Evolutionary conservation across 73 alveolate genomes (phyloP).

Genomic region (Paramecium caudatum): DNA sequence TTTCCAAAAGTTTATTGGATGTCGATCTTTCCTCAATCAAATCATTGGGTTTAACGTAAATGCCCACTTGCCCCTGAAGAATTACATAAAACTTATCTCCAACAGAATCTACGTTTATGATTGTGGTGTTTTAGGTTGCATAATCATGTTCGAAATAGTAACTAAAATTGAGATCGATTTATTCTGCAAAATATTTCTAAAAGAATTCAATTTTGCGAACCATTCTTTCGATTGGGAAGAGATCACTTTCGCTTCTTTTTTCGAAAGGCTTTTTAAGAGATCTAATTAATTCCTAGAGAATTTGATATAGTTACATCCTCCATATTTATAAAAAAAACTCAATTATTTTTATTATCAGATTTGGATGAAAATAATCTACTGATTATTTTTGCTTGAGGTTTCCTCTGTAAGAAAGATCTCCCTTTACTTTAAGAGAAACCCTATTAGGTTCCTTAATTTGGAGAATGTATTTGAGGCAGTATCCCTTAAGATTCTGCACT

Average conservation of each 20-base stretch:
- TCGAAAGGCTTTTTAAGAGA: constrained; percentile 13
- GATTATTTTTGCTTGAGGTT: constrained; percentile 40
- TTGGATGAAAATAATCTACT: constrained; percentile 54
- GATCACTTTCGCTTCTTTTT: constrained; percentile 1
- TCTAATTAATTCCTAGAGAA: constrained; percentile 51
- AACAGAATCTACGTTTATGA: constrained; percentile 56
- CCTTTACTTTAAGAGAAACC: constrained; percentile 56
- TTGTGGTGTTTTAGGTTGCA: background rate
- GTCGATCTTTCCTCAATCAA: background rate
- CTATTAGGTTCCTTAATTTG: background rate
- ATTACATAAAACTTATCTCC: constrained; percentile 74
- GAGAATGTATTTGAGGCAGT: constrained; percentile 32
- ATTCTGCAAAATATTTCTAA: constrained; percentile 5
- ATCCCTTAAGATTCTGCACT: constrained; percentile 48
- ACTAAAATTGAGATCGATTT: constrained; percentile 34
- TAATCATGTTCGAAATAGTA: constrained; percentile 67
- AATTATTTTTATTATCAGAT: constrained; percentile 60
- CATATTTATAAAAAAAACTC: background rate
- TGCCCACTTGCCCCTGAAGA: constrained; percentile 68
- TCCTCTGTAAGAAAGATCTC: constrained; percentile 39
- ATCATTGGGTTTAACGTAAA: constrained; percentile 46
- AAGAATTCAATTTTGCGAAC: background rate
- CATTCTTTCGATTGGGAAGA: constrained; percentile 15
- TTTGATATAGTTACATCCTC: constrained; percentile 25
- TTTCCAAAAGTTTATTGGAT: constrained; percentile 23